Base-by-base conservation (phyloP, 352 stramenopile species). In the Globisporangium spinosum region DNA sequence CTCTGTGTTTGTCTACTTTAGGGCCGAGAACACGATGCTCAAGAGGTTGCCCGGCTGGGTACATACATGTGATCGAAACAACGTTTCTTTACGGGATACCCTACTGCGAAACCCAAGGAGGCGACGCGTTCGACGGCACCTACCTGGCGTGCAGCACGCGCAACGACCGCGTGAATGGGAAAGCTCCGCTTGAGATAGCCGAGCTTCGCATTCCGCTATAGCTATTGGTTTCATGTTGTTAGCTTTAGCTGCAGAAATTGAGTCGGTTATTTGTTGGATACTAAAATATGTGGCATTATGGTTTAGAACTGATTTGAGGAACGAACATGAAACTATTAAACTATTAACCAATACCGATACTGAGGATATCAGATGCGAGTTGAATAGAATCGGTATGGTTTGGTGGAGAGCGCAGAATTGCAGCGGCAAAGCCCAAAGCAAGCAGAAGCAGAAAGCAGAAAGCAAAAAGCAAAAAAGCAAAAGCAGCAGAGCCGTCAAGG, bases 1-100 rank as follows among this genome's bases (percentile, higher is more conserved):
- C 35, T 35, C 35, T 1, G n/a, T 29, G 3, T 32, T 68, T 29
- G 5, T 3, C 20, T 68, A 51, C 55, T 17, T 68, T 12, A 62
- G 23, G 23, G 32, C 22, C 6, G 53, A 68, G 34, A 49, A 61
- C 23, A 62, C 62, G 0, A 7, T 43, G 17, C 32, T 57, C 2
- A 27, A 68, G 40, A 55, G 3, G 51, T n/a, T 68, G 12, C 55
- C 51, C 1, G 13, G 20, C 7, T 68, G 53, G 62, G 60, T 13
- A 6, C 12, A 27, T 17, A 73, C 73, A 13, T 43, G 25, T 20
- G 12, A 54, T 35, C 51, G 27, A 7, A 4, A 17, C 23, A 7
- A n/a, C 25, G 7, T 9, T 32, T n/a, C 35, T 60, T 15, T 45
- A 45, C 38, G 13, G 13, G 13, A 45, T 4, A 13, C 38, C 38